Base-by-base conservation (phyloP, 2,329 filamentous ascomycete species). In the Fusarium redolens region DNA sequence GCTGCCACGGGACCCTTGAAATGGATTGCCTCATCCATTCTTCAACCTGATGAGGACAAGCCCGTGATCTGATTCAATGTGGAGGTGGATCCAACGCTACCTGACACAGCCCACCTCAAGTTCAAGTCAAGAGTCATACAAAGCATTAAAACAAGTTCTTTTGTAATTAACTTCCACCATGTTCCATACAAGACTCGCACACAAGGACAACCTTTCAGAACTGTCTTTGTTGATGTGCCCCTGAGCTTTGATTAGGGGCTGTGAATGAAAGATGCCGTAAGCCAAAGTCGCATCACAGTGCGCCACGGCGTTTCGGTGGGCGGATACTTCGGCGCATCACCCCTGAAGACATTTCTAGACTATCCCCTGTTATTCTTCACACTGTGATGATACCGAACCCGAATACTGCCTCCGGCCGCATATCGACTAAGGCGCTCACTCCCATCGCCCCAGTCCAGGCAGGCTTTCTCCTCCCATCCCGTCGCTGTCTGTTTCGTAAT, bases 1-100 rank as follows among this genome's bases (percentile, higher is more conserved):
- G 72, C 71, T 38, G 57, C 63, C 63, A 74, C 56, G 56, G 52
- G 71, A 69, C 67, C 71, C 68, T 74, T 68, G 22, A 48, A 61
- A 68, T 54, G 52, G 55, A 58, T 64, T 68, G 59, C 68, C 71
- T 74, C 62, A 65, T 71, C 20, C 52, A 57, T 62, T 67, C 37
- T 60, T 59, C 31, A 65, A 45, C 55, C 70, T 45, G 50, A 73
- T 44, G 30, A 41, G 59, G 65, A 52, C 54, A 66, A 72, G 69
- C 54, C 55, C 66, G 69, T 73, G 65, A 72, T 63, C 18, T 54
- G 56, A 61, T 56, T 61, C 40, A 67, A 41, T 73, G 70, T 62
- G 67, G 71, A 73, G 71, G 67, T 74, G 62, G 71, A 72, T 60
- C 67, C 56, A 51, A 37, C 56, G 14, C 37, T 31, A 68, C 64